Conservation (phyloP, 768 basidiomycete genomes). For the Russula olivacea region DNA sequence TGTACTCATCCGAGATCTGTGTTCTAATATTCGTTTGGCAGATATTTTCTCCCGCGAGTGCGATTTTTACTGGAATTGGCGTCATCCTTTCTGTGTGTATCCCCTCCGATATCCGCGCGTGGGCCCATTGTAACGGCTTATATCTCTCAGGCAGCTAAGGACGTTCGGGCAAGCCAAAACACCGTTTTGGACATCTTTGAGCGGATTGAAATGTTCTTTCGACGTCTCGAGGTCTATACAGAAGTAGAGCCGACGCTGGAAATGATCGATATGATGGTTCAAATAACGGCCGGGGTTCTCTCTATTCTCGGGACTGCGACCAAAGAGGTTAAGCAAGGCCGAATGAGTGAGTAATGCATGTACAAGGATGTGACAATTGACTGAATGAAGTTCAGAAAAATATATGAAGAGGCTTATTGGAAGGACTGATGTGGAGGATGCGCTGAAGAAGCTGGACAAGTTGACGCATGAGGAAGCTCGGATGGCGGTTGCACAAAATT, state of each 20-base stretch:
- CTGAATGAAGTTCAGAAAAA: not conserved
- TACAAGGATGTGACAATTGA: not conserved
- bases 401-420: not conserved
- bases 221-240: not conserved
- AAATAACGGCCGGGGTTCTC: not conserved
- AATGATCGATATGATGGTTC: not conserved
- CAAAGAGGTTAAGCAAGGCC: not conserved
- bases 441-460: not conserved
- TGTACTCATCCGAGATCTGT: not conserved
- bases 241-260: not conserved
- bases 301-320: not conserved
- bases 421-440: not conserved
- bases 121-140: not conserved
- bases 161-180: not conserved
- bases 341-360: not conserved
- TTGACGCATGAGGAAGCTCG: not conserved
- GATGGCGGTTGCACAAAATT: not conserved
- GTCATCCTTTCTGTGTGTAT: not conserved
- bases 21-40: not conserved
- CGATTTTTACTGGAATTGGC: not conserved
- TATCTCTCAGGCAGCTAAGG: not conserved
- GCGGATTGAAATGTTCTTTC: not conserved
- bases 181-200: not conserved
- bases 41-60: not conserved
- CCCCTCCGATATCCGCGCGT: not conserved